Evolutionary conservation across 2,329 filamentous ascomycete species (phyloP).

Genomic region (Pseudocercospora fuligena): DNA sequence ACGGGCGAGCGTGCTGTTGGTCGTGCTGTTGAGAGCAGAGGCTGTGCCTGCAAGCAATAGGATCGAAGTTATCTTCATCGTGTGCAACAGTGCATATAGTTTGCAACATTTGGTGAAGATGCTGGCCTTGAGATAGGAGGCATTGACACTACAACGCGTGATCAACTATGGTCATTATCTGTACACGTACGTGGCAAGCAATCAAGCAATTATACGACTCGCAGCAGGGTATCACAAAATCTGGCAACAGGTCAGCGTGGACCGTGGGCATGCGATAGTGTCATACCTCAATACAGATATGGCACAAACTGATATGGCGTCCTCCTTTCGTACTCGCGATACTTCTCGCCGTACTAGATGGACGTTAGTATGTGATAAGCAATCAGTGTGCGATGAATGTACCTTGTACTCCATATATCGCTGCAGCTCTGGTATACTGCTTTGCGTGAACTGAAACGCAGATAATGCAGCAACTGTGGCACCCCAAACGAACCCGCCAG

Average conservation of each 20-base stretch:
- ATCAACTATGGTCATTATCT: background rate
- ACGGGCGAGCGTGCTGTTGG: background rate
- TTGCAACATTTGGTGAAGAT: background rate
- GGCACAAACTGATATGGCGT: slow-evolving; percentile 49
- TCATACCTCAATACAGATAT: slow-evolving; percentile 30
- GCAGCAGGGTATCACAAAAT: slow-evolving; percentile 8
- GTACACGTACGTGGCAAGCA: background rate
- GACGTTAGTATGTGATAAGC: slow-evolving; percentile 7
- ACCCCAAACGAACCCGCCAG: slow-evolving; percentile 55
- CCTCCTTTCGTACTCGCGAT: slow-evolving; percentile 43
- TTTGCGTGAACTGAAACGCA: slow-evolving; percentile 51
- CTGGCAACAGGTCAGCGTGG: background rate
- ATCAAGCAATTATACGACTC: background rate
- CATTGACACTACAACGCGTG: background rate
- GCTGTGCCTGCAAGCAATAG: background rate
- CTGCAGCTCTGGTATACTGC: slow-evolving; percentile 55
- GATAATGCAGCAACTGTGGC: slow-evolving; percentile 48
- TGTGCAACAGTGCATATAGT: background rate
- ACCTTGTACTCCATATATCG: slow-evolving; percentile 53
- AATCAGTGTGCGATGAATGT: slow-evolving; percentile 16
- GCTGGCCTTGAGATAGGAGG: background rate
- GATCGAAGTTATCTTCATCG: background rate
- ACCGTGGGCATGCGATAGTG: background rate
- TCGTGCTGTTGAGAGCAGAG: background rate
- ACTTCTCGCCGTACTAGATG: slow-evolving; percentile 46